Percentiles rank a stretch among this genome's conserved stretches.
Evolutionary conservation across 179 eudicot genomes (phyloP).

Genomic region (Kewa caespitosa): DNA sequence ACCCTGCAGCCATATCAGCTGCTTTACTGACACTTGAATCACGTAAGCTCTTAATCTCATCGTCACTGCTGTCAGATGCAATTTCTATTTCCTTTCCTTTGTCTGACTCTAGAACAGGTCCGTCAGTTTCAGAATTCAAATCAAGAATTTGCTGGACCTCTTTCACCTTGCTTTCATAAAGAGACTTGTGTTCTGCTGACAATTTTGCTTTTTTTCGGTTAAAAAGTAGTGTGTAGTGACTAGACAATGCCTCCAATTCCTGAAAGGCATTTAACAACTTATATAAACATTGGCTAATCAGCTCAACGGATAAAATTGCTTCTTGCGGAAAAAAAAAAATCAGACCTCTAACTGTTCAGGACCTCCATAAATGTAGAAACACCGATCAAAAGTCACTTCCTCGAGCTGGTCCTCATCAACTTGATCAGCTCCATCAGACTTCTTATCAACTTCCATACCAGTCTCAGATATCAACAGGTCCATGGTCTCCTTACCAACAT

Average conservation of each 20-base stretch:
- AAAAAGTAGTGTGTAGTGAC: conserved; percentile 75
- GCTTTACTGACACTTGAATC: conserved; percentile 90
- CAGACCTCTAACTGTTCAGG: conserved; percentile 93
- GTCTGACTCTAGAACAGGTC: conserved; percentile 39
- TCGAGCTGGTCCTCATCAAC: conserved; percentile 72
- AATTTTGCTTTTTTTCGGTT: conserved; percentile 84
- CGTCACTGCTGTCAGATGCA: conserved; percentile 43
- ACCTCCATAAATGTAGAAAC: conserved; percentile 98
- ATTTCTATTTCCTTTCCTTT: conserved; percentile 87
- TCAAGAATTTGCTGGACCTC: conserved; percentile 81
- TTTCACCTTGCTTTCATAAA: conserved; percentile 78
- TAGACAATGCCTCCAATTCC: conserved; percentile 95
- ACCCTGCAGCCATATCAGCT: conserved; percentile 99
- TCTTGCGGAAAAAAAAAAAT: conserved; percentile 15
- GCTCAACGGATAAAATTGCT: background rate
- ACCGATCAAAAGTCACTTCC: conserved; percentile 88
- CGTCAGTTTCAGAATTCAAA: conserved; percentile 60
- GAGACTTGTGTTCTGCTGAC: conserved; percentile 68
- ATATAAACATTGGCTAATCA: background rate
- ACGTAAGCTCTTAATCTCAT: conserved; percentile 71
- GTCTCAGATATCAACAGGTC: conserved; percentile 85
- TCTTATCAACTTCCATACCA: conserved; percentile 69
- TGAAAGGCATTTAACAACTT: conserved; percentile 27
- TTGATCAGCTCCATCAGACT: conserved; percentile 41
- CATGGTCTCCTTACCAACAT: conserved; percentile 94